Conservation (phyloP, 2,329 filamentous ascomycete genomes). For the Monilinia fructigena region DNA sequence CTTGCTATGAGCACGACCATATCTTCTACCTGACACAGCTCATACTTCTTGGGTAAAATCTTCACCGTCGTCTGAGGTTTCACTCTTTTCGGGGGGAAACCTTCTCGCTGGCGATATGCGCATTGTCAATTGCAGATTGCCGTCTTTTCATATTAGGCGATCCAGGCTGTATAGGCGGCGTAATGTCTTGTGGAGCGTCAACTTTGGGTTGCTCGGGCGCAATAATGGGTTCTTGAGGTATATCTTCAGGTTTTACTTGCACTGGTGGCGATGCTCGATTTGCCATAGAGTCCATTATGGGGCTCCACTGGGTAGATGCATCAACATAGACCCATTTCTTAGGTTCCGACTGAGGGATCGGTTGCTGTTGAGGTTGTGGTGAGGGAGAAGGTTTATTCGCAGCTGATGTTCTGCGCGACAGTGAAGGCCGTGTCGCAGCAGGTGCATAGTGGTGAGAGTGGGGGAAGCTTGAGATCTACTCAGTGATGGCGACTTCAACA, state of each 20-base stretch:
- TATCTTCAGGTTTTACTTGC: slow-evolving; percentile 18
- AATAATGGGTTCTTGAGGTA: slow-evolving; percentile 1
- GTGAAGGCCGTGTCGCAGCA: slow-evolving; percentile 30
- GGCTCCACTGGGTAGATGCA: slow-evolving; percentile 38
- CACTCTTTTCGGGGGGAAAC: slow-evolving; percentile 50
- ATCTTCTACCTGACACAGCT: slow-evolving; percentile 77
- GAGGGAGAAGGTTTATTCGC: slow-evolving; percentile 28
- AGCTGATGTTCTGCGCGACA: slow-evolving; percentile 33
- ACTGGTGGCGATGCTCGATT: slow-evolving; percentile 19
- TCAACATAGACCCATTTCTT: slow-evolving; percentile 33
- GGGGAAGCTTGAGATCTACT: slow-evolving; percentile 36
- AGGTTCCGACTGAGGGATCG: slow-evolving; percentile 27
- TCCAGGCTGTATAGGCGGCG: slow-evolving; percentile 36
- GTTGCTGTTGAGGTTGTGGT: slow-evolving; percentile 20
- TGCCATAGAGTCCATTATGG: slow-evolving; percentile 31
- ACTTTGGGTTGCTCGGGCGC: slow-evolving; percentile 9
- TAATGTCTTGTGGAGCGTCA: slow-evolving; percentile 28
- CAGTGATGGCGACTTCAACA: slow-evolving; percentile 37
- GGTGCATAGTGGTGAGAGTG: slow-evolving; percentile 37
- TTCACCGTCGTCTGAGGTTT: slow-evolving; percentile 54
- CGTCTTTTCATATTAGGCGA: slow-evolving; percentile 40
- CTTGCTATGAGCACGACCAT: slow-evolving; percentile 88
- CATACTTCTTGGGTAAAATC: slow-evolving; percentile 70
- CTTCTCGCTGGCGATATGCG: slow-evolving; percentile 18
- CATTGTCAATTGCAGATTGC: slow-evolving; percentile 32